Evolutionary conservation across 2,329 filamentous ascomycete genomes (phyloP), one percentile per base, ranked within the genome.

Genomic region (Penicillium verrucosum): DNA sequence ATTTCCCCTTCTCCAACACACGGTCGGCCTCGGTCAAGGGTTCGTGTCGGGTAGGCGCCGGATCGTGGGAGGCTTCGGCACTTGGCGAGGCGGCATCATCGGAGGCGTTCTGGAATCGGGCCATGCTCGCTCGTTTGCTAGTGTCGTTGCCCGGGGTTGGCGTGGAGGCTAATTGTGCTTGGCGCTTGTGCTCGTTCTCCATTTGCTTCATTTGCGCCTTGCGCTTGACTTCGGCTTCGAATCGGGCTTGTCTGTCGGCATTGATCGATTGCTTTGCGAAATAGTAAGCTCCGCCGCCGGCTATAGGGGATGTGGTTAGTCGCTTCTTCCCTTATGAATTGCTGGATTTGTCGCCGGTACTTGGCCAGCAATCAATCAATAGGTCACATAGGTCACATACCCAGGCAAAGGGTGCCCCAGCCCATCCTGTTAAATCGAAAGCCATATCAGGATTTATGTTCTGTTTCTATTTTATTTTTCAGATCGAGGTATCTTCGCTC

Each of bases 181-280:
- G 70, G 16, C 68, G 73, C 44, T 65, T 69, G 56, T 74, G 67
- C 41, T 72, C 67, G 16, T 67, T 60, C 65, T 76, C 73, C 60
- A 73, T 67, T 6, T 70, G 67, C 27, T 68, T 70, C 42, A 73
- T 57, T 34, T 73, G 68, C 10, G 72, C 67, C 60, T 78, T 75
- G 66, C 82, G 82, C 77, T 82, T 87, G 77, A 88, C 87, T 65
- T 85, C 82, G 59, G 89, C 86, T 66, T 89, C 83, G 63, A 89
- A 84, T 68, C 90, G 85, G 59, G 85, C 80, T 59, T 84, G 82
- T 62, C 93, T 89, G 76, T 97, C 92, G 65, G 89, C 89, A 73
- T 97, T 96, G 82, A 99, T 96, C 74, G 87, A 88, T 71, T 85
- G 84, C 82, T 99, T 99, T 62, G 94, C 94, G 73, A 97, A 96